Evolutionary conservation across 352 stramenopile species (phyloP), one percentile per base, ranked within the genome.

Genomic region (Paralagenidium karlingii): DNA sequence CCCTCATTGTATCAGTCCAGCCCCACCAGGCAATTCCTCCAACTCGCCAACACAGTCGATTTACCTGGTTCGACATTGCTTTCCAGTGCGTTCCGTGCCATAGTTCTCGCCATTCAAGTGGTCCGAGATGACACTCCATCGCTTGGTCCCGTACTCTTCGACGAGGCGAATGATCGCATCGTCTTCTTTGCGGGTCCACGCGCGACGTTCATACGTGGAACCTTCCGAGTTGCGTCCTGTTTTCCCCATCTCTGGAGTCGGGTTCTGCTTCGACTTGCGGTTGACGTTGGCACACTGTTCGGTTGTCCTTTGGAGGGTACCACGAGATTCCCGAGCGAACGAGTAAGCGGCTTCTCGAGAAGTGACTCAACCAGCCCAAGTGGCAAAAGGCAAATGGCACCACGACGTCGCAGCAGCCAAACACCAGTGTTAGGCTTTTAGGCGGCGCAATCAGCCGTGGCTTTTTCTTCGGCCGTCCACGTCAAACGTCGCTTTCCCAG

Each of bases 71-170:
- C 76, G 73, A 36, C 76, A 90, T 43, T 90, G 76, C 43, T 90
- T 90, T 40, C 76, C 76, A 8, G 73, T 90, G 40, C 76, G 73
- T 44, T 87, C 76, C 12, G 75, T 87, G 42, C 74, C 74, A 62
- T 82, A 75, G 46, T 83, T 83, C 43, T 88, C 74, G 36, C 73
- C 65, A 43, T 90, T 90, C 22, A 90, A 57, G 28, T 90, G 73
- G 53, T 90, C 76, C 11, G 76, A 87, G 49, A 90, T 90, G 53
- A 90, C 73, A 45, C 63, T 82, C 76, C 76, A 90, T 43, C 76
- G 70, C 54, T 90, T 90, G 27, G 73, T 90, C 40, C 76, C 76
- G 49, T 90, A 87, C 49, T 90, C 74, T 16, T 90, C 71, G 13
- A 90, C 76, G 30, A 90, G 60, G 10, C 73, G 70, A 36, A 86